These are phyloP conservation scores for Suillus discolor DNA, from an alignment of 768 basidiomycete genomes.

Conservation along the genomic window DNA sequence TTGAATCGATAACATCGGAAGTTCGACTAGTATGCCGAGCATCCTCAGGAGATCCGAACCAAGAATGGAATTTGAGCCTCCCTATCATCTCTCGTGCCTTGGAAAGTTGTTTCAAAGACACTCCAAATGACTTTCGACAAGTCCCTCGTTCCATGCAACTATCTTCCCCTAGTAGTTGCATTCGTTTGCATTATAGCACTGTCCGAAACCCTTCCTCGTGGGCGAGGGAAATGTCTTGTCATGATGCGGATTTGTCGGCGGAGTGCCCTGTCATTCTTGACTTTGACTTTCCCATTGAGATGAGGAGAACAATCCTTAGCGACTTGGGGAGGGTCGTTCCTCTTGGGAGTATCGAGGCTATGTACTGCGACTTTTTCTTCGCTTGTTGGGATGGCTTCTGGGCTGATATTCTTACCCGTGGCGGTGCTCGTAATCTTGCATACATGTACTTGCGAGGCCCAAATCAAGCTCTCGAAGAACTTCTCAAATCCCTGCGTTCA, in stretches of 20 bases:
- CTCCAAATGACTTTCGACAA: neutral
- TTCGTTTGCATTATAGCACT: conserved; percentile 1
- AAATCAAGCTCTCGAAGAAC: neutral
- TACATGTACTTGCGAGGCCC: neutral
- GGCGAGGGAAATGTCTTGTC: neutral
- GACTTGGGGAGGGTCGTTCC: neutral
- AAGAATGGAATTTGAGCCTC: neutral
- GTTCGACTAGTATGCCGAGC: neutral
- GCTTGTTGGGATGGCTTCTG: conserved; percentile 2
- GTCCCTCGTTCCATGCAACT: neutral
- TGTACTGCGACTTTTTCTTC: too few species aligned
- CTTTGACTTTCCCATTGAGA: neutral
- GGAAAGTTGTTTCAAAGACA: neutral
- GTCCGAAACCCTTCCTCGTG: neutral
- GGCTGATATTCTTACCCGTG: neutral
- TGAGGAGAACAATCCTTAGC: neutral
- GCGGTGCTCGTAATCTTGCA: neutral
- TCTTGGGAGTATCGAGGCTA: neutral
- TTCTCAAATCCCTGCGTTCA: neutral
- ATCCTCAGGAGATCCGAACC: neutral
- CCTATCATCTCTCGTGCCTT: neutral
- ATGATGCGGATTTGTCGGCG: neutral
- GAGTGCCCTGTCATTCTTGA: neutral
- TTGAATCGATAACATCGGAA: neutral
- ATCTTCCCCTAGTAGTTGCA: neutral